phyloP scores from a whole-genome alignment of 2,329 filamentous ascomycete genomes.

The Plenodomus lindquistii region DNA sequence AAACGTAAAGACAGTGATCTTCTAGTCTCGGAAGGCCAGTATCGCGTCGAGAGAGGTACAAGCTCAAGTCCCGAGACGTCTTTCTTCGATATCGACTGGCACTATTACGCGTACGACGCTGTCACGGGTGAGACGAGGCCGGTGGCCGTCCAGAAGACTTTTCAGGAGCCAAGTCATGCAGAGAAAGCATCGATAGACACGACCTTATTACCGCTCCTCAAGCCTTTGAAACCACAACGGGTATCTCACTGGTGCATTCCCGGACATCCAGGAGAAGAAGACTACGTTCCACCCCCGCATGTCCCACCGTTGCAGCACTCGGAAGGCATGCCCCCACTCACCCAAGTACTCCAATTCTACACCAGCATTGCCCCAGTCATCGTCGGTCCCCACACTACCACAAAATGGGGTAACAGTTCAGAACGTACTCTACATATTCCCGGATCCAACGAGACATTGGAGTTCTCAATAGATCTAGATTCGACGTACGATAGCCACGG shows the following conservation, averaged over 20 bases:
- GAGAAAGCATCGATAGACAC: not conserved
- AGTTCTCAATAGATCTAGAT: not conserved
- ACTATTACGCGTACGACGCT: not conserved
- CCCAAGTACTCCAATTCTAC: constrained; percentile 7
- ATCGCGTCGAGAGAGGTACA: not conserved
- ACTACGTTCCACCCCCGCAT: not conserved
- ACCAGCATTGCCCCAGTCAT: constrained; percentile 6
- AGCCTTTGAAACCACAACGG: not conserved
- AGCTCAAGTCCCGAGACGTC: constrained; percentile 4
- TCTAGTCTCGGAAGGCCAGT: not conserved
- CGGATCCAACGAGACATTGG: not conserved
- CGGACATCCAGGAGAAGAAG: not conserved
- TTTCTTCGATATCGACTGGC: not conserved
- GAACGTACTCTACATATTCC: not conserved
- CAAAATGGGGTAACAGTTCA: not conserved
- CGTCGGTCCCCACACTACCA: not conserved
- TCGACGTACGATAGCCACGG: not conserved
- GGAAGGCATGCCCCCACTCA: constrained; percentile 1
- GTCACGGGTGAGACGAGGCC: not conserved
- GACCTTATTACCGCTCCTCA: not conserved
- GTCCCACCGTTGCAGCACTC: not conserved
- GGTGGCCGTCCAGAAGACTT: not conserved
- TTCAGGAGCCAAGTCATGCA: not conserved
- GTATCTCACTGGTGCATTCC: not conserved
- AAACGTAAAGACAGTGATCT: not conserved